Percentiles rank a stretch among this genome's conserved stretches.
Evolutionary conservation across 2,329 filamentous ascomycete genomes (phyloP).

Genomic region (Teratosphaeria epicoccoides): DNA sequence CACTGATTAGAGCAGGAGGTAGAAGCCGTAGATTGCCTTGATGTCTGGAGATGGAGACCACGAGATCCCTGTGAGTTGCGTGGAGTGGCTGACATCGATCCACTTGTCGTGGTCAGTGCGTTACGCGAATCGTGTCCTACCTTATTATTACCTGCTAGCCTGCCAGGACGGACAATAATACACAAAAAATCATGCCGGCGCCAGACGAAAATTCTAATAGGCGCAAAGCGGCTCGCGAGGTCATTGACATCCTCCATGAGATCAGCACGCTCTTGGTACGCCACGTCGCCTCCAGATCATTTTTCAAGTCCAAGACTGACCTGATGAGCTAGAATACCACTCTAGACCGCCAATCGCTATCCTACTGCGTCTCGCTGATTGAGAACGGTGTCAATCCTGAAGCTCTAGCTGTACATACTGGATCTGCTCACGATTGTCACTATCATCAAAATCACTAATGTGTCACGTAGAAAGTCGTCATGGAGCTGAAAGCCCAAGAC

Average conservation of each 20-base stretch:
- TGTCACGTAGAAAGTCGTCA: constrained; percentile 34
- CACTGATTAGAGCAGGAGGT: too few species aligned
- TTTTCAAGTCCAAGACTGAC: not conserved
- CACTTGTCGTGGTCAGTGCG: not conserved
- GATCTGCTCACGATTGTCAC: not conserved
- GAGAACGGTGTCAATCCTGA: constrained; percentile 97
- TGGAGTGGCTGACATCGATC: not conserved
- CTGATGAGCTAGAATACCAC: constrained; percentile 64
- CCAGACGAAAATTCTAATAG: constrained; percentile 34
- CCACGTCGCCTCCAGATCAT: not conserved
- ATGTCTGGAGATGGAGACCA: not conserved
- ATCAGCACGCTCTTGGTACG: constrained; percentile 80
- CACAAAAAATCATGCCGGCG: not conserved
- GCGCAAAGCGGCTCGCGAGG: constrained; percentile 67
- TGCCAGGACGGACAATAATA: too few species aligned
- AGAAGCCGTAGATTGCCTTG: not conserved
- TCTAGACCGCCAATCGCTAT: constrained; percentile 79
- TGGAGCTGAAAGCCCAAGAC: constrained; percentile 35
- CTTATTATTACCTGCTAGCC: not conserved
- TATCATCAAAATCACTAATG: constrained; percentile 2
- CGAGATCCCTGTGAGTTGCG: not conserved
- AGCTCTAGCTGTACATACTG: constrained; percentile 69
- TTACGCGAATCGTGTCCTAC: not conserved
- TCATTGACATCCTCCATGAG: constrained; percentile 56
- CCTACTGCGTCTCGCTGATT: constrained; percentile 91